These are phyloP conservation scores for Penicillium sp. DNA, from an alignment of 2,329 filamentous ascomycete genomes.

Conservation along the genomic window DNA sequence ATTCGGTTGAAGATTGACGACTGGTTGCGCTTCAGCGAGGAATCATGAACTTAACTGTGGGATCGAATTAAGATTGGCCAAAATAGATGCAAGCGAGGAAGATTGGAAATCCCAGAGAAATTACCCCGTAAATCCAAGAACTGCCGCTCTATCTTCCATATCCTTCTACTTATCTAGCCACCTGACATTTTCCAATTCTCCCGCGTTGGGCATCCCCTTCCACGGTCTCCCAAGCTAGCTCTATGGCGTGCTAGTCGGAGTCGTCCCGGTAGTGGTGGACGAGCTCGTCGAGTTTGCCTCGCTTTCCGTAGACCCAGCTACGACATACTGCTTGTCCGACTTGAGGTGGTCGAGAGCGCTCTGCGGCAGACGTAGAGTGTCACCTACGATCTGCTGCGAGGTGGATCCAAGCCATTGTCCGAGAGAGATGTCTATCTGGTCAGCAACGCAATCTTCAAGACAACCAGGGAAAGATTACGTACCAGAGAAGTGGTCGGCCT, in stretches of 20 bases:
- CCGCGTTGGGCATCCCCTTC: neutral
- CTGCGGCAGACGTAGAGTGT: constrained; percentile 56
- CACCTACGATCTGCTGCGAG: constrained; percentile 62
- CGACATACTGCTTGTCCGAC: constrained; percentile 53
- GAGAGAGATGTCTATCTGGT: constrained; percentile 50
- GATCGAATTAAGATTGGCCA: too few relatives aligned
- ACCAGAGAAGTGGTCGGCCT: constrained; percentile 66
- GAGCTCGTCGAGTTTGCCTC: neutral
- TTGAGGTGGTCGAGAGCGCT: constrained; percentile 46
- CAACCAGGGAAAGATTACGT: constrained; percentile 1
- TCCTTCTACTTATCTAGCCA: too few relatives aligned
- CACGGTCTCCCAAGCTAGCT: neutral
- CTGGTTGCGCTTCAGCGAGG: too few relatives aligned
- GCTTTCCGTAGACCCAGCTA: constrained; percentile 34
- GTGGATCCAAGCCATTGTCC: constrained; percentile 58
- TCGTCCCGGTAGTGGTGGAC: neutral
- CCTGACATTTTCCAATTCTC: too few relatives aligned
- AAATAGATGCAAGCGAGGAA: too few relatives aligned
- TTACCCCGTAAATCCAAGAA: too few relatives aligned
- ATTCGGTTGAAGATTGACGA: too few relatives aligned
- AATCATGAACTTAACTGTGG: too few relatives aligned
- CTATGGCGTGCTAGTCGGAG: neutral
- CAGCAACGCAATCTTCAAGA: neutral
- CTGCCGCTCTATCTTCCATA: too few relatives aligned
- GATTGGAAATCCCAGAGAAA: too few relatives aligned